Percentiles rank a stretch among this genome's conserved stretches.
These are phyloP conservation scores for Fagopyrum esculentum DNA, from an alignment of 148 eudicot genomes.

Conservation along the genomic window DNA sequence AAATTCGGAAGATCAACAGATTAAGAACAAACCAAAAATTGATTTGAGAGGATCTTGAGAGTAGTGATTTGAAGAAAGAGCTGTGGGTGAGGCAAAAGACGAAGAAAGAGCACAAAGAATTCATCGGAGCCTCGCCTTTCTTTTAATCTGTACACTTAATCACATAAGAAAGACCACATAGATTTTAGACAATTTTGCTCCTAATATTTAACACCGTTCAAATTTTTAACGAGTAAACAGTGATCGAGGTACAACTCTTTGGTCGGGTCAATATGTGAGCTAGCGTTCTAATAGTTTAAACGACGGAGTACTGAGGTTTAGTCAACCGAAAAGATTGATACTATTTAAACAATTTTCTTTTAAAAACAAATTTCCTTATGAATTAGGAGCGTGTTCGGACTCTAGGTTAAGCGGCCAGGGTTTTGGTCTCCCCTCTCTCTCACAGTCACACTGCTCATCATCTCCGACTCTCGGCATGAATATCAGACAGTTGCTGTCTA, in stretches of 20 bases:
- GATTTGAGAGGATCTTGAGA: conserved; percentile 7
- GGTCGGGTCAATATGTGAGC: too few relatives aligned
- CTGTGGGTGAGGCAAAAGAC: neutral
- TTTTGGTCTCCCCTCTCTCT: neutral
- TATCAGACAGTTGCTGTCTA: conserved; percentile 22
- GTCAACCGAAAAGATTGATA: too few relatives aligned
- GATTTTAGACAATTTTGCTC: neutral
- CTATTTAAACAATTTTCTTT: too few relatives aligned
- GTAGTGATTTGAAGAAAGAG: neutral
- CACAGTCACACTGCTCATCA: neutral
- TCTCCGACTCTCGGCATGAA: conserved; percentile 17
- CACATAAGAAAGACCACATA: neutral
- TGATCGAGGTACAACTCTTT: too few relatives aligned
- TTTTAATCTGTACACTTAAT: neutral
- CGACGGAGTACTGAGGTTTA: too few relatives aligned
- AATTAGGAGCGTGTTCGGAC: neutral
- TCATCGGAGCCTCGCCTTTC: conserved; percentile 1
- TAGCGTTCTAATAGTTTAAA: too few relatives aligned
- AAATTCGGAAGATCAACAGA: neutral
- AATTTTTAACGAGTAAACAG: too few relatives aligned
- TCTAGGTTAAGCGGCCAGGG: neutral
- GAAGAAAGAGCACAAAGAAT: neutral
- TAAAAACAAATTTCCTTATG: too few relatives aligned
- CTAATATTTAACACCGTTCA: too few relatives aligned
- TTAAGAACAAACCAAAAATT: neutral